Evolutionary conservation across 495 filamentous ascomycete genomes (phyloP), one percentile per base, ranked within the genome.

Genomic region (Trichocladium antarcticum): DNA sequence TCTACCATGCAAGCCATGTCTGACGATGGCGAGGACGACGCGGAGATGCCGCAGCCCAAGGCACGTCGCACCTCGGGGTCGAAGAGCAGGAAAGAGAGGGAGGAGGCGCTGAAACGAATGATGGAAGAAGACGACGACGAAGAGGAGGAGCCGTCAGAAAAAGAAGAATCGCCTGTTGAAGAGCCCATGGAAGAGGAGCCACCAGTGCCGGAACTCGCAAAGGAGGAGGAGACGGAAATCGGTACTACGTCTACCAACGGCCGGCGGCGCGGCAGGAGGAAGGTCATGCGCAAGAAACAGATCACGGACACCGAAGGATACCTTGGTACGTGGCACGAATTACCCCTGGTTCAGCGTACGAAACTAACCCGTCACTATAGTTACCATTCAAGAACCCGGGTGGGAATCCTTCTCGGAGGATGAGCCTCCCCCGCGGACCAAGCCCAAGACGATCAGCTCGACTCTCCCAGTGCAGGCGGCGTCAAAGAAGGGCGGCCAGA

Each of bases 381-480:
- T 97, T 15, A 97, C 92, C 11, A 83, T 82, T 54, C 84, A 90
- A 58, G 90, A 96, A 60, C 70, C 78, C 1, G 81, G 74, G 1
- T 98, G 92, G 92, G 92, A 97, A 64, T 94, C 87, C 5, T 97
- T 93, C 71, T 95, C 88, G 2, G 89, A 93, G 58, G 92, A 96
- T 53, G 86, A 89, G 42, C 72, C 75, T 36, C 73, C 75, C 19
- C 62, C 75, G 9, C 66, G 68, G 15, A 37, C 54, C 34, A 68
- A 71, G 35, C 78, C 82, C 55, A 83, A 53, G 62, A 65, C 42
- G 7, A 14, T 46, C 28, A 51, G 39, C 37, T 51, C 50, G 45
- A 60, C 47, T 38, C 56, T 53, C 21, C 35, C 47, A 37, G 39
- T 64, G 0, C 57, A 56, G 31, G 51, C 50, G 11, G 42, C 63